Evolutionary conservation across 1,284 basidiomycete species (phyloP), one percentile per base, ranked within the genome.

Genomic region (Sanghuangporus baumii): DNA sequence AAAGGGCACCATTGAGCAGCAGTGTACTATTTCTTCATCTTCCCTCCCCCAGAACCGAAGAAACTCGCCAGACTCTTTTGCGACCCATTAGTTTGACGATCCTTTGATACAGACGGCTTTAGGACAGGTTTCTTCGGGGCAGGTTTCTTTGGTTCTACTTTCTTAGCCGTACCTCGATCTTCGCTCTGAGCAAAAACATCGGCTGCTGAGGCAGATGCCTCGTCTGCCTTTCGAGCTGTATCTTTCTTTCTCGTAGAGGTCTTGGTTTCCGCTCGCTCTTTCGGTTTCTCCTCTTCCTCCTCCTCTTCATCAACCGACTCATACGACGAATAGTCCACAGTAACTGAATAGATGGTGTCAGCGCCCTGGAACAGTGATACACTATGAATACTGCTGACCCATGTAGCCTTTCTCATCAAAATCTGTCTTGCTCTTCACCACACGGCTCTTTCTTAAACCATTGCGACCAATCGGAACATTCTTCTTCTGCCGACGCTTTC

Each of bases 281-380:
- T 63, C 20, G 63, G 63, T 40, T 72, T 75, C 1, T 68, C 74
- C 37, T 79, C 80, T 31, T 60, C 63, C 23, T 67, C 67, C 23
- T 67, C 67, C 9, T 83, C 81, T 67, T 87, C 88, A 23, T 84
- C 83, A 1, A 88, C 86, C 6, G 88, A 90, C 73, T 93, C 89
- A 70, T 89, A 92, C 14, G 83, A 83, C 2, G 88, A 89, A 70
- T 89, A 89, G 70, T 92, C 90, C 70, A 89, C 86, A 37, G 81
- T 87, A 16, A 83, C 90, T 92, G 67, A 1, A 66, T 46, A 6
- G 48, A 18, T 26, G 18, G 1, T 26, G 9, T 54, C 6, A 26
- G 14, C 37, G 9, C 31, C 23, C 12, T 1, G 3, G 37, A 41
- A 31, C 36, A 59, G 5, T 6, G 23, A 41, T 40, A 46, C 2